Evolutionary conservation across 2,329 filamentous ascomycete genomes (phyloP), one percentile per base, ranked within the genome.

Genomic region (Gnomoniopsis sp.): DNA sequence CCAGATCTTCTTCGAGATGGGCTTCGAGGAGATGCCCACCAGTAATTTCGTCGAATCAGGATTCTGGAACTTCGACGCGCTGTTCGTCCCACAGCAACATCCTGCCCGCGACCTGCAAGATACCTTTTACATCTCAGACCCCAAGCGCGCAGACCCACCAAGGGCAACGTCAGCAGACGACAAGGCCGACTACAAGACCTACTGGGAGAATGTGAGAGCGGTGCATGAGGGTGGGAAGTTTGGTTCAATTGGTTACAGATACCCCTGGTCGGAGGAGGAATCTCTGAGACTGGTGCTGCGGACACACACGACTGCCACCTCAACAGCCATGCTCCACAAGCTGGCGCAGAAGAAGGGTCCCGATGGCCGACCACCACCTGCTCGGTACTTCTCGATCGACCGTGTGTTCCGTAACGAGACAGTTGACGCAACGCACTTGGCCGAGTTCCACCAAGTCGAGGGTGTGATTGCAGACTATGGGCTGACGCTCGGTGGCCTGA

Each of bases 1-100:
- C 59, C 90, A 95, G 71, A 97, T 99, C 72, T 99, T 99, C 86
- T 98, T 99, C 77, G 92, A 96, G 73, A 96, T 96, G 88, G 95
- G 93, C 55, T 99, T 98, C 79, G 88, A 93, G 69, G 95, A 99
- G 80, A 98, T 99, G 95, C 90, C 93, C 15, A 97, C 93, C 52
- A 89, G 89, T 76, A 86, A 90, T 73, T 97, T 88, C 72, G 93
- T 98, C 63, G 95, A 99, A 77, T 93, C 93, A 14, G 93, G 93
- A 49, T 97, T 98, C 87, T 99, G 95, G 92, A 98, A 98, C 77
- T 98, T 98, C 74, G 93, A 98, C 71, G 87, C 93, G 23, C 90
- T 99, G 63, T 97, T 93, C 74, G 93, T 98, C 55, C 93, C 93
- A 33, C 95, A 96, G 77, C 95, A 99, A 81, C 95, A 99, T 74